These are phyloP conservation scores for Penicillium daleae DNA, from an alignment of 495 filamentous ascomycete genomes.

Conservation along the genomic window DNA sequence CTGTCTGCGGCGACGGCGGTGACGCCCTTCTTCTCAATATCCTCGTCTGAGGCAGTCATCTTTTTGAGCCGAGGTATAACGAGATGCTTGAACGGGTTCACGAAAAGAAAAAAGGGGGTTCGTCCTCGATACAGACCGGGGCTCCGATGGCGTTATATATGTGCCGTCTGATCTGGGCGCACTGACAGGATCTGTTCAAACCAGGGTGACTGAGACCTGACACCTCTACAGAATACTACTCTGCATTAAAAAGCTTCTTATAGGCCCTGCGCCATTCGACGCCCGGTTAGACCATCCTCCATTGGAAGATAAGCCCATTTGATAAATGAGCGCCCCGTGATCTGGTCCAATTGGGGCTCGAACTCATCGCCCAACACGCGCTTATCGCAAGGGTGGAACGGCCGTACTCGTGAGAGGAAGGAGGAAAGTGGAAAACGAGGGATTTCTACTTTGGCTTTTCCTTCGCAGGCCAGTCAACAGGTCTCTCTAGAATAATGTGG, in stretches of 20 bases:
- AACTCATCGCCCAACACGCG: constrained; percentile 1
- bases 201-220: too few relatives aligned
- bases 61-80: background rate
- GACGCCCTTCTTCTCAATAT: constrained; percentile 24
- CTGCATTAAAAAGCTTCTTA: constrained; percentile 4
- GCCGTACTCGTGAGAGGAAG: background rate
- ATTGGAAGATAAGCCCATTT: constrained; percentile 6
- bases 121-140: background rate
- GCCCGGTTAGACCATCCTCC: constrained; percentile 12
- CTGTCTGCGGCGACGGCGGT: constrained; percentile 11
- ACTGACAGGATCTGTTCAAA: background rate
- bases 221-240: too few relatives aligned
- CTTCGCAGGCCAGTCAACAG: background rate
- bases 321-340: constrained; percentile 1
- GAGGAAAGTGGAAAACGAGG: constrained; percentile 3
- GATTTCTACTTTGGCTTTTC: background rate
- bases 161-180: background rate
- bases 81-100: constrained; percentile 4
- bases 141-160: constrained; percentile 18
- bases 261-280: constrained; percentile 8
- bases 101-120: background rate
- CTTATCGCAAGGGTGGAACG: constrained; percentile 6
- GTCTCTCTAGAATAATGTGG: background rate
- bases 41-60: constrained; percentile 25
- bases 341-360: constrained; percentile 6